Percentiles rank a stretch among this genome's conserved stretches.
Evolutionary conservation across 306 rosid genomes (phyloP).

Genomic region (Corylus americana): DNA sequence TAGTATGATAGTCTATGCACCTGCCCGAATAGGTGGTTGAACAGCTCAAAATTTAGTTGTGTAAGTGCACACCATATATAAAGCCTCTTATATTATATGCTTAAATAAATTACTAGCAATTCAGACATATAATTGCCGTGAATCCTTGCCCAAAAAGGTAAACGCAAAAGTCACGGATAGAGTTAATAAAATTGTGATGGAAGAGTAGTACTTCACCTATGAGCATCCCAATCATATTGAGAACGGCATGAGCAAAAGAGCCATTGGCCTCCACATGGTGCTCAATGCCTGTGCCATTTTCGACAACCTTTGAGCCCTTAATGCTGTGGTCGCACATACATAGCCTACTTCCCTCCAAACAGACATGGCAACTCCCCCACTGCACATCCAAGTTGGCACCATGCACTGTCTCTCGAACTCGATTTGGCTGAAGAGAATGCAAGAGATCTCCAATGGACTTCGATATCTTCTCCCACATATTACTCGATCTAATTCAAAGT

Average conservation of each 20-base stretch:
- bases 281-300: constrained; percentile 10
- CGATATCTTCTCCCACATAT: constrained; percentile 33
- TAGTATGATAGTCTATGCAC: no score
- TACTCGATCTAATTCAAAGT: no score
- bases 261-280: constrained; percentile 42
- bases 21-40: no score
- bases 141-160: no score
- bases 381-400: constrained; percentile 29
- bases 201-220: constrained; percentile 42
- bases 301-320: constrained; percentile 10
- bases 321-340: constrained; percentile 38
- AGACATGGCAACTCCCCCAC: constrained; percentile 32
- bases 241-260: constrained; percentile 58
- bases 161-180: neutral
- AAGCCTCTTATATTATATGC: no score
- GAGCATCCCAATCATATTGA: constrained; percentile 87
- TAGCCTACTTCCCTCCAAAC: constrained; percentile 48
- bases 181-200: neutral
- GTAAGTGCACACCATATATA: no score
- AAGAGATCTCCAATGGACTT: constrained; percentile 18
- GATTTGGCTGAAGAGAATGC: constrained; percentile 17
- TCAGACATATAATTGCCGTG: no score
- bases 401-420: constrained; percentile 33
- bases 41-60: no score
- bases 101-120: no score